phyloP scores from a whole-genome alignment of 164 flowering plant genomes.

The Liquidambar formosana region DNA sequence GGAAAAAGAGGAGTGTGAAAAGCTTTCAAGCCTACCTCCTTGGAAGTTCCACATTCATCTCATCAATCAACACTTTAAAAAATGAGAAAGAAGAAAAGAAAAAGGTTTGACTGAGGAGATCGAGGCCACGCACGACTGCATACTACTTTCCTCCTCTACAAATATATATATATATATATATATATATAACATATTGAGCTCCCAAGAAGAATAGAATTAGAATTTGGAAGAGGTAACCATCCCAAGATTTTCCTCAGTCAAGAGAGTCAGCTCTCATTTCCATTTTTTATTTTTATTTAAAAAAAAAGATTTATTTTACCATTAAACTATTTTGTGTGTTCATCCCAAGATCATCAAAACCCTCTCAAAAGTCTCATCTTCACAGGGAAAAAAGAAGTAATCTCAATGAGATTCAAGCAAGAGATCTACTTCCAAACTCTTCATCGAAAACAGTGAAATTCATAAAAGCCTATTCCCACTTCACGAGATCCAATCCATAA shows the following conservation, averaged over 20 bases:
- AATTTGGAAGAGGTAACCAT: too few relatives aligned
- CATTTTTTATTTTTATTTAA: too few relatives aligned
- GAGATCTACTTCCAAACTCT: constrained; percentile 31
- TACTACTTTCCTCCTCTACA: too few relatives aligned
- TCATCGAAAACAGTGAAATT: constrained; percentile 25
- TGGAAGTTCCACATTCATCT: neutral
- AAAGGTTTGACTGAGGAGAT: constrained; percentile 34
- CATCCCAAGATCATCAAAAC: constrained; percentile 21
- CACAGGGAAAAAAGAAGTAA: constrained; percentile 20
- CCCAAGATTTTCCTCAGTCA: too few relatives aligned
- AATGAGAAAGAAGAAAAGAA: too few relatives aligned
- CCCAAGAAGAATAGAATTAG: too few relatives aligned
- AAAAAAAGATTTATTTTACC: too few relatives aligned
- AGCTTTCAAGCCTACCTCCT: neutral
- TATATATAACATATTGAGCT: too few relatives aligned
- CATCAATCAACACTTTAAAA: neutral
- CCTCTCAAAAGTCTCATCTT: neutral
- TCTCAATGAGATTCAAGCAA: constrained; percentile 26
- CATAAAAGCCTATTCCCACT: neutral
- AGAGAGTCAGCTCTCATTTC: too few relatives aligned
- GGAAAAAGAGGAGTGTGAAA: neutral
- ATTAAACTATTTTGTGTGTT: constrained; percentile 24
- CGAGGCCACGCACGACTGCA: constrained; percentile 19
- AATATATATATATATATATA: too few relatives aligned
- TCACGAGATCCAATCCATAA: constrained; percentile 28